phyloP scores from a whole-genome alignment of 768 basidiomycete genomes.

The Boletus sp. region DNA sequence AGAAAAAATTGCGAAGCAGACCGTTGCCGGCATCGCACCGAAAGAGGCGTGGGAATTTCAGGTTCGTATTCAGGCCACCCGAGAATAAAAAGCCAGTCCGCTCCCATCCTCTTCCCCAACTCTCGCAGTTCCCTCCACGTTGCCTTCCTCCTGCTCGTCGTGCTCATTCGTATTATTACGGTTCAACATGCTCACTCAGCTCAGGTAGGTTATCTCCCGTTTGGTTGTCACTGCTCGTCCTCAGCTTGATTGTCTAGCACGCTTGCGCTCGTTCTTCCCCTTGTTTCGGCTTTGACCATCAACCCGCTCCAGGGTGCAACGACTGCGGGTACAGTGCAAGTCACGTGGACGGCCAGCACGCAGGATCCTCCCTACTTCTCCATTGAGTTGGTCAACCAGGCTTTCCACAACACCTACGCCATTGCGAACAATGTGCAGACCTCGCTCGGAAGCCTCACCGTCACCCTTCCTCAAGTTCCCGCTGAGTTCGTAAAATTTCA shows the following conservation, averaged over 20 bases:
- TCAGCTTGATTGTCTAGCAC: conserved; percentile 28
- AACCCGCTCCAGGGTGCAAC: conserved; percentile 34
- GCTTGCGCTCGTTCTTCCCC: conserved; percentile 45
- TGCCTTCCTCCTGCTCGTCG: neutral
- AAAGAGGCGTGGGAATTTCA: conserved; percentile 22
- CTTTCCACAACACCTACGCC: conserved; percentile 54
- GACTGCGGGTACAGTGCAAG: conserved; percentile 35
- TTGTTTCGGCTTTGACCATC: conserved; percentile 46
- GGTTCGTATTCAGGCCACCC: conserved; percentile 5
- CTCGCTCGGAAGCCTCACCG: conserved; percentile 28
- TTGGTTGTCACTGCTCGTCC: neutral
- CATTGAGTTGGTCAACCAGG: conserved; percentile 45
- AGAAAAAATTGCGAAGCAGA: conserved; percentile 9
- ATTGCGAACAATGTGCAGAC: conserved; percentile 55
- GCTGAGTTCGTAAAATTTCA: conserved; percentile 33
- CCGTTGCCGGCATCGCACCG: conserved; percentile 21
- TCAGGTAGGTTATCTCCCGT: conserved; percentile 36
- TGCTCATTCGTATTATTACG: conserved; percentile 9
- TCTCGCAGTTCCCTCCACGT: conserved; percentile 13
- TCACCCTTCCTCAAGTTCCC: conserved; percentile 50
- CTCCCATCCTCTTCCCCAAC: conserved; percentile 1
- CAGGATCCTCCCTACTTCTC: conserved; percentile 44
- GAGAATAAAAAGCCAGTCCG: conserved; percentile 24
- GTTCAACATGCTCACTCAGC: conserved; percentile 50
- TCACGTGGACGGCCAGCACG: conserved; percentile 45